Percentiles rank a stretch among this genome's conserved stretches.
Evolutionary conservation across 345 rosid genomes (phyloP).

Genomic region (Syzygium aqueum): DNA sequence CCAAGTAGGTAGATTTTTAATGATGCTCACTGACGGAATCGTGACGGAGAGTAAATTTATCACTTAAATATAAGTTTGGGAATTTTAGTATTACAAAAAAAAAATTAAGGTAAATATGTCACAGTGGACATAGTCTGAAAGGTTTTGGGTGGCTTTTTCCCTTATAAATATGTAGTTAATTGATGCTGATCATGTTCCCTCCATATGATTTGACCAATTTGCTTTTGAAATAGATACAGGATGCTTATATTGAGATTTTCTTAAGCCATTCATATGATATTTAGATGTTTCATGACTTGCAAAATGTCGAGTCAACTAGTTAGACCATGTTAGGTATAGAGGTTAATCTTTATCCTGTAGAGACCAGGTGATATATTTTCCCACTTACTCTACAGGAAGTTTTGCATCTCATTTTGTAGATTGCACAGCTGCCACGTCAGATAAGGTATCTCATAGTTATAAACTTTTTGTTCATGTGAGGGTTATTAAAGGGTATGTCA

Average conservation of each 20-base stretch:
- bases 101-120: too few relatives aligned
- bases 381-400: background rate
- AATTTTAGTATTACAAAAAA: too few relatives aligned
- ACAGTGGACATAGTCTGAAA: too few relatives aligned
- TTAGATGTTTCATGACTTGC: background rate
- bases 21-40: too few relatives aligned
- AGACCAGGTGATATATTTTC: background rate
- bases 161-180: background rate
- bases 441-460: too few relatives aligned
- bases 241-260: background rate
- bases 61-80: too few relatives aligned
- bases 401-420: background rate
- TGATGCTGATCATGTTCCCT: background rate
- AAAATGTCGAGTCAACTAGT: background rate
- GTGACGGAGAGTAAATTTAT: too few relatives aligned
- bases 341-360: background rate
- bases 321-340: background rate
- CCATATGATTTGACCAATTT: background rate
- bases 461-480: background rate
- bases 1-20: too few relatives aligned
- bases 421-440: background rate
- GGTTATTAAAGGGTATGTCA: background rate
- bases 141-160: too few relatives aligned
- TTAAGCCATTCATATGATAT: background rate
- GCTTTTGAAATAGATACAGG: background rate